Base-by-base conservation (phyloP, 257 asterid species). In the Solanum peruvianum region DNA sequence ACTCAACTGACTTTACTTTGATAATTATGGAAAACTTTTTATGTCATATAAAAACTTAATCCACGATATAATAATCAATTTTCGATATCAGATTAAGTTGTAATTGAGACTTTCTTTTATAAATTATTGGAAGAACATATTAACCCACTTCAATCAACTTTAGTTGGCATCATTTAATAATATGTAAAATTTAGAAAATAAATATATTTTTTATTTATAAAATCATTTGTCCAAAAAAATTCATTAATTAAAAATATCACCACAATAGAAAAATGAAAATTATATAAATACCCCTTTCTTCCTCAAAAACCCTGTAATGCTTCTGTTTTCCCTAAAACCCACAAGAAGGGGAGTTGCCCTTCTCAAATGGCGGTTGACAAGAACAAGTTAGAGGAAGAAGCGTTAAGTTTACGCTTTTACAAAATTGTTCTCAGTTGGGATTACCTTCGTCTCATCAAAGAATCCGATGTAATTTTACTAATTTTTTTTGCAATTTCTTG, bases 371-470 rank as follows among this genome's bases (percentile, higher is more conserved):
- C 98, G 67, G 93, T 93, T 27, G 98, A 96, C 85, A 94, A 90
- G 92, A 92, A 85, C 89, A 93, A 89, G 87, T 88, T 90, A 41
- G 97, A 95, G 70, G 95, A 90, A 77, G 99, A 94, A 89, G 88
- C 94, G 7, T 85, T 88, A 52, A 83, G 92, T 90, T 92, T 87
- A 87, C 96, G 98, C 69, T 97, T 97, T 77, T 93, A 93, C 90
- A 93, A 93, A 45, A 95, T 94, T 13, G 96, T 97, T 33, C 98
- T 97, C 45, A 89, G 93, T 64, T 97, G 99, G 99, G 99, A 97
- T 87, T 97, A 94, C 88, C 88, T 91, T 71, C 98, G 91, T 85
- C 87, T 97, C 31, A 91, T 94, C 91, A 88, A 90, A n/a, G 96
- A 97, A 86, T 91, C 95, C 39, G 44, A 80, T 27, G 99, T 97